Base-by-base conservation (phyloP, 2,329 filamentous ascomycete genomes). In the Ophiognomonia clavigignenti-juglandacearum region DNA sequence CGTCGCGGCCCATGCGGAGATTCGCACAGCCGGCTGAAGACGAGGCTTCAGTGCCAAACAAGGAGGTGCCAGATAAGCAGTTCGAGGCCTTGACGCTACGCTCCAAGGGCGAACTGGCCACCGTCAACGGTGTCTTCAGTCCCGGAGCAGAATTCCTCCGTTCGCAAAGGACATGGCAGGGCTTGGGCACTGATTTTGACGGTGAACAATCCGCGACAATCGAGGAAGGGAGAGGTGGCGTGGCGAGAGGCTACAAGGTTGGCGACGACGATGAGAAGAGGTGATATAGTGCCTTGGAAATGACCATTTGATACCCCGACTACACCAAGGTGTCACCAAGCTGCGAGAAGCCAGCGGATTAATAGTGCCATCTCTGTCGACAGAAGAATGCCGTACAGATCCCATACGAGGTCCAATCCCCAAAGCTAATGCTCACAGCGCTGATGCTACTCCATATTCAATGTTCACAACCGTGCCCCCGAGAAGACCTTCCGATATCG, bases 111-210 rank as follows among this genome's bases (percentile, higher is more conserved):
- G 86, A 95, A 54, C 56, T 97, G 16, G 85, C 88, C 0, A 83
- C 83, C 38, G 82, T 97, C 56, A 92, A 91, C 43, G 89, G 90
- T 6, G 80, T 92, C 0, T 74, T 86, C n/a, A 97, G 92, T 38
- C 93, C 93, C 0, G 93, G 89, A 0, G 93, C 93, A 0, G 88
- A 96, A 63, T 97, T 80, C 57, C 69, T 98, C 53, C 79, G 85
- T 26, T 86, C 85, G 4, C 80, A 91, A 58, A 72, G 93, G 47
- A 95, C 88, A 4, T 98, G 93, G 93, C 86, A 86, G 60, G 93
- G 93, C 0, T 68, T 98, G 20, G 93, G 93, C 0, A 95, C 82
- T 52, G 93, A 98, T 62, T 95, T 90, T 58, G 73, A 76, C 66
- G 70, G 70, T 13, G 74, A 79, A 44, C 68, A 71, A n/a, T 71